A percentile compares a stretch with the other conserved stretches of the same genome.
Conservation (phyloP, 2,329 filamentous ascomycete genomes). For the Elsinoe arachidis region DNA sequence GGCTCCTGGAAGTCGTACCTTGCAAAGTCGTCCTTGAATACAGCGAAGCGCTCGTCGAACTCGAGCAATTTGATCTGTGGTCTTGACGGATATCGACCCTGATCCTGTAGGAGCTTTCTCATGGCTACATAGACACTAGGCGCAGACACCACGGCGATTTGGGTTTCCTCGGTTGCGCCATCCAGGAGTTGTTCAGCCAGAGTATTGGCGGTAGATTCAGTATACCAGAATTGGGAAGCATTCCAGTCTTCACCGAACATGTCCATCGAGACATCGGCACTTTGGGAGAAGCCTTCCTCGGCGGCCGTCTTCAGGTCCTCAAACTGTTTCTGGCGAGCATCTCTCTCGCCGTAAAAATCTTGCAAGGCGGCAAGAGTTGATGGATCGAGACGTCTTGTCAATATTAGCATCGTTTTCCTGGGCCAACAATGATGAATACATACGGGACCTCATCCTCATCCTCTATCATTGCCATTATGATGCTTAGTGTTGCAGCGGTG, state of each 20-base stretch:
- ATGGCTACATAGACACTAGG: slow-evolving; percentile 70
- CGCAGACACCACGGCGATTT: slow-evolving; percentile 62
- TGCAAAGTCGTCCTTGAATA: slow-evolving; percentile 68
- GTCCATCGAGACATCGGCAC: slow-evolving; percentile 50
- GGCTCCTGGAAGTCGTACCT: slow-evolving; percentile 67
- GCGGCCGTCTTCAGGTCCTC: slow-evolving; percentile 56
- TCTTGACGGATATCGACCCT: slow-evolving; percentile 25
- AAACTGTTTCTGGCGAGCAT: slow-evolving; percentile 57
- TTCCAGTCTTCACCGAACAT: slow-evolving; percentile 76
- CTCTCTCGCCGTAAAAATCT: slow-evolving; percentile 65
- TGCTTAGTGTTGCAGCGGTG: neutral
- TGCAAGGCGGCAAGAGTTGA: slow-evolving; percentile 60
- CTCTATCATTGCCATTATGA: slow-evolving; percentile 9
- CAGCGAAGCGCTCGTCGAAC: slow-evolving; percentile 62
- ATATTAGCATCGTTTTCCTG: neutral
- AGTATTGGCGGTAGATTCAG: slow-evolving; percentile 58
- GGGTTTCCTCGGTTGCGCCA: slow-evolving; percentile 47
- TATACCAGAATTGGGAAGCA: slow-evolving; percentile 72
- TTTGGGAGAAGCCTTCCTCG: slow-evolving; percentile 43
- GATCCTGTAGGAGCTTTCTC: slow-evolving; percentile 51
- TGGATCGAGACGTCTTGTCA: slow-evolving; percentile 52
- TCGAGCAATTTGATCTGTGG: slow-evolving; percentile 62
- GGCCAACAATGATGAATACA: neutral
- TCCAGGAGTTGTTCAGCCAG: slow-evolving; percentile 59
- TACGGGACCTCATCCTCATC: slow-evolving; percentile 18